These are phyloP conservation scores for Penicillium sp. DNA, from an alignment of 2,329 filamentous ascomycete species.

Conservation along the genomic window DNA sequence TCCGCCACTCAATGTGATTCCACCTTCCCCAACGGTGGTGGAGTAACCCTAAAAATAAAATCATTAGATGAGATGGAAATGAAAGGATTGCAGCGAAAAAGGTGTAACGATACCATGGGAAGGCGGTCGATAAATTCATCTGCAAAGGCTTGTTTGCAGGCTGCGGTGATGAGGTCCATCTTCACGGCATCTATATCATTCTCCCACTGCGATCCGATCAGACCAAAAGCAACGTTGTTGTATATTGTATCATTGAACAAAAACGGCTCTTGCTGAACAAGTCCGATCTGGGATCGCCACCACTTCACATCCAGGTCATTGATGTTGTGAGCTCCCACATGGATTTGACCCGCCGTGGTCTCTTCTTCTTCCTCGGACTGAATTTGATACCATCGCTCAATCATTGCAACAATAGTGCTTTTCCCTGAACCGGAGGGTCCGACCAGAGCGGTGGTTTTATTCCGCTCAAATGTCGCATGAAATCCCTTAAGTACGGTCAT, in stretches of 20 bases:
- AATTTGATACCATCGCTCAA: constrained; percentile 47
- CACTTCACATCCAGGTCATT: constrained; percentile 62
- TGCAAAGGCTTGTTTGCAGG: constrained; percentile 67
- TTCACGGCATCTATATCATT: constrained; percentile 33
- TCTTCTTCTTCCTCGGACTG: neutral
- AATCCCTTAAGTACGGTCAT: constrained; percentile 32
- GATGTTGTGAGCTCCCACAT: constrained; percentile 55
- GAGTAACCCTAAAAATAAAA: constrained; percentile 60
- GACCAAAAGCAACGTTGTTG: constrained; percentile 62
- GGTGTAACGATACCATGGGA: constrained; percentile 39
- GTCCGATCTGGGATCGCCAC: constrained; percentile 58
- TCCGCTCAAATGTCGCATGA: constrained; percentile 33
- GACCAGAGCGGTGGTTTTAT: constrained; percentile 47
- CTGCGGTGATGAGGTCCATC: constrained; percentile 58
- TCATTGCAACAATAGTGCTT: constrained; percentile 46
- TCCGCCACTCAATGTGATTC: constrained; percentile 77
- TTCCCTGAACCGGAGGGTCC: constrained; percentile 49
- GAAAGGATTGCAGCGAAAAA: too few relatives aligned
- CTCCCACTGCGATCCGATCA: constrained; percentile 44
- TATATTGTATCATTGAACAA: constrained; percentile 67
- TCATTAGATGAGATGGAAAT: neutral
- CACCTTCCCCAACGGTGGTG: constrained; percentile 73
- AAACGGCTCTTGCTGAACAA: constrained; percentile 69
- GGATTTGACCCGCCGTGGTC: constrained; percentile 48
- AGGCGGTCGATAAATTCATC: constrained; percentile 67